These are phyloP conservation scores for Taxillus chinensis DNA, from an alignment of 164 flowering plant genomes.

Conservation along the genomic window DNA sequence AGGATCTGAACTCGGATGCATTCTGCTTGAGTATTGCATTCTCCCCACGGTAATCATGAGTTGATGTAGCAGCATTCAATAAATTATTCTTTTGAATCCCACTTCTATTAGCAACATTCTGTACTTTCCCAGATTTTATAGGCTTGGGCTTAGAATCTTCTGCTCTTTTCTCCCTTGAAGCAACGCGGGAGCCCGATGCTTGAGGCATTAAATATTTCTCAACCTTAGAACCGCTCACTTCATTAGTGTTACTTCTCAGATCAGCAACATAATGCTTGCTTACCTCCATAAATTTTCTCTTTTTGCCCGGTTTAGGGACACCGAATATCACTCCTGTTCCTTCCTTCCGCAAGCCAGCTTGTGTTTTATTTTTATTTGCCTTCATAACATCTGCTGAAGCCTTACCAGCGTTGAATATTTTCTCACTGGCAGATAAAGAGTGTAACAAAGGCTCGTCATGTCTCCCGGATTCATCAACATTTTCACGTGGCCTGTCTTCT, in stretches of 20 bases:
- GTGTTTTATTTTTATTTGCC: slow-evolving; percentile 33
- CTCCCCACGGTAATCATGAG: background rate
- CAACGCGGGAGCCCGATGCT: slow-evolving; percentile 49
- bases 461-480: slow-evolving; percentile 17
- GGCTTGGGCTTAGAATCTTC: slow-evolving; percentile 44
- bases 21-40: slow-evolving; percentile 26
- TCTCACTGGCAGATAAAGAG: slow-evolving; percentile 35
- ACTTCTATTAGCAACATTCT: slow-evolving; percentile 24
- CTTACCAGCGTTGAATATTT: slow-evolving; percentile 58
- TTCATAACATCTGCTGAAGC: slow-evolving; percentile 29
- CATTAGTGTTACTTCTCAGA: slow-evolving; percentile 24
- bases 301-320: slow-evolving; percentile 95
- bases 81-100: slow-evolving; percentile 24
- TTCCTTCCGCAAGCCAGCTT: slow-evolving; percentile 65
- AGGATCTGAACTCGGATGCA: slow-evolving; percentile 24
- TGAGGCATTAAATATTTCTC: slow-evolving; percentile 55
- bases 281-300: slow-evolving; percentile 94
- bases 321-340: slow-evolving; percentile 81
- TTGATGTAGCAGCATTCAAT: slow-evolving; percentile 2
- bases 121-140: slow-evolving; percentile 23
- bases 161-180: slow-evolving; percentile 46
- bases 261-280: slow-evolving; percentile 81
- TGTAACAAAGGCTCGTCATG: background rate
- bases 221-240: slow-evolving; percentile 44
- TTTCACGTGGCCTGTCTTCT: slow-evolving; percentile 19